Base-by-base conservation (phyloP, 345 rosid species). In the Salix caprea region DNA sequence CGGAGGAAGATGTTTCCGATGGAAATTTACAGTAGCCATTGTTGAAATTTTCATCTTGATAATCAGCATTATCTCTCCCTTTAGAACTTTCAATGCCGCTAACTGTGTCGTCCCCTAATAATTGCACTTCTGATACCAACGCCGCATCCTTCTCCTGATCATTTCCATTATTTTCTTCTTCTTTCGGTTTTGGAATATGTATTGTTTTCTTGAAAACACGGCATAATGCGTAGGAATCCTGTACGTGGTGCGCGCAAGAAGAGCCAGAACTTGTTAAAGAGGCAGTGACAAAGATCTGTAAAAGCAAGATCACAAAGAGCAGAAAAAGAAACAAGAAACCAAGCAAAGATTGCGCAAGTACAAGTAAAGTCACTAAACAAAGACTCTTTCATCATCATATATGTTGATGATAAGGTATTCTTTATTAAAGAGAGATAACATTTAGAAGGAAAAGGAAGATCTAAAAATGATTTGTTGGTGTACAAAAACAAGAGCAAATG, bases 191-290 rank as follows among this genome's bases (percentile, higher is more conserved):
- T 26, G 90, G 84, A 54, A 86, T 78, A 79, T 87, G 90, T 71
- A 83, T 79, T 23, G 83, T 80, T 85, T 91, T 91, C 86, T 82
- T 90, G 86, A 91, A 91, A 72, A 91, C 86, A 2, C 96, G 93
- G 74, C 96, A 91, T 40, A 91, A 81, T 72, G 96, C 91, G 70
- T 87, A 91, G 8, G 90, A 91, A 84, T 91, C 96, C 93, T 91
- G 81, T n/a, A n/a, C n/a, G n/a, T 40, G 62, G 69, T 37, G 44
- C 13, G 36, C 37, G 37, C 37, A 34, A 34, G 37, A 34, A 34
- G 6, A 34, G 37, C 37, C 37, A 34, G 37, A 34, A 34, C 37
- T 34, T 34, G 37, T 34, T 23, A 56, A 32, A 32, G 69, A 68
- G 54, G 19, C 13, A n/a, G 69, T 62, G 34, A 72, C 68, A 69